Percentiles rank a stretch among this genome's conserved stretches.
phyloP scores from a whole-genome alignment of 2,329 filamentous ascomycete species.

The Cladosporium sp. region DNA sequence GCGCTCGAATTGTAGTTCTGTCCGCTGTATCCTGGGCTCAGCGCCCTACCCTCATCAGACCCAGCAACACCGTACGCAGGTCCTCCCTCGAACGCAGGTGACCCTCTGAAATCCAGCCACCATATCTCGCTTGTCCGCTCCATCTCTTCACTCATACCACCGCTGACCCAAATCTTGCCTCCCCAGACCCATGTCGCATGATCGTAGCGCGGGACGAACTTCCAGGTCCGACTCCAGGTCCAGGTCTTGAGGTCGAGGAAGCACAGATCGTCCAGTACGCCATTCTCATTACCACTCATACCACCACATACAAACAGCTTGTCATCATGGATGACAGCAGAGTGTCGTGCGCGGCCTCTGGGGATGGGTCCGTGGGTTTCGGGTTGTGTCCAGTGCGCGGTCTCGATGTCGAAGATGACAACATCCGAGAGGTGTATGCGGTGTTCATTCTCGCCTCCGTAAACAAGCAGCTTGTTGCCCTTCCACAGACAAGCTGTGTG shows the following conservation, averaged over 20 bases:
- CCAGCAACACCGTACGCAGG: slow-evolving; percentile 33
- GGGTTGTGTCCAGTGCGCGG: slow-evolving; percentile 92
- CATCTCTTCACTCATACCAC: slow-evolving; percentile 92
- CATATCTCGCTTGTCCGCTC: slow-evolving; percentile 94
- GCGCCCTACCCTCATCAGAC: slow-evolving; percentile 23
- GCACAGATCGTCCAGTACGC: slow-evolving; percentile 92
- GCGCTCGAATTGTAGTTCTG: slow-evolving; percentile 38
- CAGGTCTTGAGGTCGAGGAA: slow-evolving; percentile 96
- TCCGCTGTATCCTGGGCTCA: slow-evolving; percentile 10
- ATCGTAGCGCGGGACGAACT: slow-evolving; percentile 91
- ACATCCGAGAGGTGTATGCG: slow-evolving; percentile 92
- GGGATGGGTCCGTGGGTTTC: slow-evolving; percentile 81
- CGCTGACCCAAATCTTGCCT: slow-evolving; percentile 93
- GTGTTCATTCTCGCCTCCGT: slow-evolving; percentile 97
- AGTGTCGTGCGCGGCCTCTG: slow-evolving; percentile 87
- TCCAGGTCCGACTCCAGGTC: slow-evolving; percentile 96
- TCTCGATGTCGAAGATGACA: slow-evolving; percentile 92
- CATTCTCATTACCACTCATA: slow-evolving; percentile 89
- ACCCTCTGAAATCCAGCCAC: slow-evolving; percentile 95
- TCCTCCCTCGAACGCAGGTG: slow-evolving; percentile 67
- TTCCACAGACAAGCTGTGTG: slow-evolving; percentile 94
- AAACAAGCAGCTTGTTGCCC: slow-evolving; percentile 92
- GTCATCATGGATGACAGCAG: slow-evolving; percentile 91
- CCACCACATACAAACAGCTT: slow-evolving; percentile 95
- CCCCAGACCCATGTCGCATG: slow-evolving; percentile 93